These are phyloP conservation scores for Elongisporangium undulatum DNA, from an alignment of 352 stramenopile species.

Conservation along the genomic window DNA sequence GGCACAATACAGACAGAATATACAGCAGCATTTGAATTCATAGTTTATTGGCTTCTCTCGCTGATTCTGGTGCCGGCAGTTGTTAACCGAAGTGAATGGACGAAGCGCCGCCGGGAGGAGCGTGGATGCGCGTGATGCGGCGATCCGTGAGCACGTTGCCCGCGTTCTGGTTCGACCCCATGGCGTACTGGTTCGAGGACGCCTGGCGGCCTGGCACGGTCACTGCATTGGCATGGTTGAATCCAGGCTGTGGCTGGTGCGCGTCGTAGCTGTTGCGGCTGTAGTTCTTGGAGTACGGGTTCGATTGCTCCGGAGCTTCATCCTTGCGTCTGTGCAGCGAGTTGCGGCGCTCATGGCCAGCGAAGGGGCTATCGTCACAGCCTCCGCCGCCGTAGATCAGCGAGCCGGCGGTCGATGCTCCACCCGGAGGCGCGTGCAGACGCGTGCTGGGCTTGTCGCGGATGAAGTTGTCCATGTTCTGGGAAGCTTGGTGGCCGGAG, in stretches of 20 bases:
- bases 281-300: slow-evolving; percentile 44
- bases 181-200: slow-evolving; percentile 86
- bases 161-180: slow-evolving; percentile 80
- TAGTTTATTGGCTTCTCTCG: neutral
- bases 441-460: slow-evolving; percentile 73
- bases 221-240: slow-evolving; percentile 13
- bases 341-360: slow-evolving; percentile 38
- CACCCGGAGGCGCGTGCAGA: slow-evolving; percentile 63
- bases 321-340: slow-evolving; percentile 37
- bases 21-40: neutral
- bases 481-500: slow-evolving; percentile 50
- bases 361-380: slow-evolving; percentile 37
- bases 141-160: slow-evolving; percentile 89
- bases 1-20: slow-evolving; percentile 5
- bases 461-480: slow-evolving; percentile 82
- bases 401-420: slow-evolving; percentile 63
- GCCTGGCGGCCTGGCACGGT: slow-evolving; percentile 17
- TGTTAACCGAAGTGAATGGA: slow-evolving; percentile 75
- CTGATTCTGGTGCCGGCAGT: slow-evolving; percentile 2
- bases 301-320: slow-evolving; percentile 41
- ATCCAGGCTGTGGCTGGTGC: slow-evolving; percentile 17
- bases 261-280: slow-evolving; percentile 18
- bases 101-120: slow-evolving; percentile 77
- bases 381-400: slow-evolving; percentile 69
- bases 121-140: slow-evolving; percentile 87